Conservation (phyloP, 192 early-diverging fungal genomes). For the Podila horticola region DNA sequence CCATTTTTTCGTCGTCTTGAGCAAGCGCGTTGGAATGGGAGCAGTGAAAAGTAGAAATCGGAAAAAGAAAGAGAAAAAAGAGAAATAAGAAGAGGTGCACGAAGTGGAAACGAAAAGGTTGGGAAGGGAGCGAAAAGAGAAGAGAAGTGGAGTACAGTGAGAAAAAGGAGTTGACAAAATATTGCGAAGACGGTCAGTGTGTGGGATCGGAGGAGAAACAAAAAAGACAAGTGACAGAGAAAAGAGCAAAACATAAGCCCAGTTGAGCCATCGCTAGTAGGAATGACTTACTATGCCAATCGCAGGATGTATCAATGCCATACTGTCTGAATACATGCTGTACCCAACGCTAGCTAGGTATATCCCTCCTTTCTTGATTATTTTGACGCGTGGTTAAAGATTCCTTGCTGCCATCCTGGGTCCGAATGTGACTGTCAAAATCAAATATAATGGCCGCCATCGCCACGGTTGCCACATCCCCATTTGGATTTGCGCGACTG, state of each 20-base stretch:
- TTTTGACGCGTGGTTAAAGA: no score
- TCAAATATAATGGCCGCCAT: no score
- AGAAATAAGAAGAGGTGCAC: background rate
- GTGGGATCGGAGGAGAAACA: background rate
- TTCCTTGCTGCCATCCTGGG: no score
- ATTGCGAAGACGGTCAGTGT: background rate
- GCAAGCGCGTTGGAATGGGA: no score
- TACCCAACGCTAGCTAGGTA: no score
- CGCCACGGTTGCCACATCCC: no score
- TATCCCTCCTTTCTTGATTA: no score
- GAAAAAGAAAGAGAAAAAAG: background rate
- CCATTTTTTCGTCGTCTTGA: constrained; percentile 9
- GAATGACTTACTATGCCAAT: no score
- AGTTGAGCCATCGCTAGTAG: background rate
- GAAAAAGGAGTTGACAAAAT: background rate
- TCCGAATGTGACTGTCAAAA: no score
- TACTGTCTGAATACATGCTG: no score
- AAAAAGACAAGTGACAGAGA: background rate
- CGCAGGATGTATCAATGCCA: no score
- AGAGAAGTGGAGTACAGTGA: background rate
- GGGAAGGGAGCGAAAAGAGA: background rate
- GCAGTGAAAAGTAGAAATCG: background rate
- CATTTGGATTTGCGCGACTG: no score
- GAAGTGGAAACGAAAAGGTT: background rate
- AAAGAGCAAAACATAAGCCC: background rate